Evolutionary conservation across 2,329 filamentous ascomycete species (phyloP).

Genomic region (Monilinia polystroma): DNA sequence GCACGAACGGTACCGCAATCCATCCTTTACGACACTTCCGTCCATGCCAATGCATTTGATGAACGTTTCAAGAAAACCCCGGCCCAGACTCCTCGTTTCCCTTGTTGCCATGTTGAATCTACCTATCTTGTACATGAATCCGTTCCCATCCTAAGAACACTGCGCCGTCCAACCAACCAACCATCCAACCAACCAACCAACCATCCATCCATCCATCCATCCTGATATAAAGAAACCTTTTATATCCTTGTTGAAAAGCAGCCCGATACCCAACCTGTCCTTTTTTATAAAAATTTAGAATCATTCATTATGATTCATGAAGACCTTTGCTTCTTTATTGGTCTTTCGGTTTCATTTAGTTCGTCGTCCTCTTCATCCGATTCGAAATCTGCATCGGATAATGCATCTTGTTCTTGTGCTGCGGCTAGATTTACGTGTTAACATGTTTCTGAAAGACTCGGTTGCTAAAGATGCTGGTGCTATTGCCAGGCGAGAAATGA

Average conservation of each 20-base stretch:
- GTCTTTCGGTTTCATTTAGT: background rate
- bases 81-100: background rate
- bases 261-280: background rate
- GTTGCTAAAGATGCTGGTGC: slow-evolving; percentile 3
- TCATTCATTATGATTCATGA: background rate
- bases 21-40: background rate
- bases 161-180: background rate
- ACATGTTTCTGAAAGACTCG: slow-evolving; percentile 24
- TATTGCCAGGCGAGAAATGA: background rate
- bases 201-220: background rate
- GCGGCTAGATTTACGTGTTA: slow-evolving; percentile 53
- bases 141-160: background rate
- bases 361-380: slow-evolving; percentile 51
- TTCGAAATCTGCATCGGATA: slow-evolving; percentile 71
- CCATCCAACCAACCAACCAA: background rate
- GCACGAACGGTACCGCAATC: background rate
- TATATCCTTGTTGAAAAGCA: background rate
- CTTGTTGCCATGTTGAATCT: background rate
- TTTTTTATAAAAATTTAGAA: background rate
- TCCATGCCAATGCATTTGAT: no score
- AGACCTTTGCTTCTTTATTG: slow-evolving; percentile 11
- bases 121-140: background rate
- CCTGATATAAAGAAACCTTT: background rate
- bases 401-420: slow-evolving; percentile 66
- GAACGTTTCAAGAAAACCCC: background rate